phyloP scores from a whole-genome alignment of 495 filamentous ascomycete genomes.

The Chaetomidium leptoderma region DNA sequence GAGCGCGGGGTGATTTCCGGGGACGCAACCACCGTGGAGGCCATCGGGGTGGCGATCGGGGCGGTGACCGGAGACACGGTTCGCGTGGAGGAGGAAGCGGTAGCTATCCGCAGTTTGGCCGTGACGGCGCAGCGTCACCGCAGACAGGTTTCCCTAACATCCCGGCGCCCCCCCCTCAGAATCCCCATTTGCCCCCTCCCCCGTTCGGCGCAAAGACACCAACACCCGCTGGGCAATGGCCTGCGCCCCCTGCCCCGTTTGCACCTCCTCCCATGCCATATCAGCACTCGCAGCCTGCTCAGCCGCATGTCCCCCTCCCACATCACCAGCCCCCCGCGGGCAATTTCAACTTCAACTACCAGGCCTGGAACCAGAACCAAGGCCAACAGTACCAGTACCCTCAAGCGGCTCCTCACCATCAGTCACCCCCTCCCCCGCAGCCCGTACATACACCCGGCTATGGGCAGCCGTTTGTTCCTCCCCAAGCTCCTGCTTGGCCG shows the following conservation, averaged over 20 bases:
- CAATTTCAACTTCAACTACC: constrained; percentile 21
- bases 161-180: constrained; percentile 12
- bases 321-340: constrained; percentile 17
- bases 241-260: constrained; percentile 2
- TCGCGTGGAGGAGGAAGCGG: constrained; percentile 13
- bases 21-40: constrained; percentile 31
- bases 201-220: constrained; percentile 15
- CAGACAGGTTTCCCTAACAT: constrained; percentile 3
- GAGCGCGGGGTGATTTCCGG: constrained; percentile 37
- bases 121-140: constrained; percentile 12
- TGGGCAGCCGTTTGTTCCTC: constrained; percentile 9
- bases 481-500: constrained; percentile 5
- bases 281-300: constrained; percentile 11
- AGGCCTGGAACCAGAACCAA: constrained; percentile 20
- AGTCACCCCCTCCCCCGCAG: constrained; percentile 10
- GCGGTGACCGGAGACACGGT: constrained; percentile 25
- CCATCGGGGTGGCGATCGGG: constrained; percentile 30
- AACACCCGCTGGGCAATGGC: constrained; percentile 17
- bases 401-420: constrained; percentile 10
- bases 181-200: constrained; percentile 17
- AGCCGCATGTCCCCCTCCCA: constrained; percentile 9
- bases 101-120: constrained; percentile 9
- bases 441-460: constrained; percentile 3
- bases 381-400: constrained; percentile 19
- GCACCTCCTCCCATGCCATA: constrained; percentile 14